Base-by-base conservation (phyloP, 1,284 basidiomycete species). In the Ceratobasidium sp. region DNA sequence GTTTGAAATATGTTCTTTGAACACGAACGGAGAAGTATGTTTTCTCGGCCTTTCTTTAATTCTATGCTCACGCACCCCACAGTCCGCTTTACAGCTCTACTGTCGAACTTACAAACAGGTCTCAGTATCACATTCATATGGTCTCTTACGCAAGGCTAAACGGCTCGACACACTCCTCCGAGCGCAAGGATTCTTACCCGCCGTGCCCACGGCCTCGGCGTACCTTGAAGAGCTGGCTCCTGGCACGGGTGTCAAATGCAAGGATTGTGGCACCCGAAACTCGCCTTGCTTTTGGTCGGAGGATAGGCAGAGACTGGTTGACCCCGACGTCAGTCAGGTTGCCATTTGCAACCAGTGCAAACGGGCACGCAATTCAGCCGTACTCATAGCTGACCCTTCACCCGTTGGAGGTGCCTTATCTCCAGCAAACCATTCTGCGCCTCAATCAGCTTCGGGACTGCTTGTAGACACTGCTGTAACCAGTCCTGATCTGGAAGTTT, bases 1-100 rank as follows among this genome's bases (percentile, higher is more conserved):
- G 51, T 92, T 93, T 82, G 93, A 94, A 77, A 87, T 96, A 78
- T 94, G 94, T 81, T 94, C 97, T 80, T 89, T 90, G 33, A 94
- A 96, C 77, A 94, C 95, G 77, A 89, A 88, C 5, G 93, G 92
- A 78, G 89, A 93, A 88, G 93, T 93, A 79, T 66, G 86, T 63
- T 42, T 11, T 20, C 11, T 37, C 6, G 13, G 7, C n/a, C 23
- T 1, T 20, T 4, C 28, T 7, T 20, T 23, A 23, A 17, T 28
- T 56, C 63, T 39, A 26, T 54, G 20, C 20, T 66, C 26, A 63
- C 68, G n/a, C 42, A 31, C 35, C 15, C 51, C 56, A 10, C 68
- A 96, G 93, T 95, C 93, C 28, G 93, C 94, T 0, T 87, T 98
- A 26, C 94, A 97, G 84, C 89, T 94, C 17, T 98, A 94, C 83